Evolutionary conservation across 495 filamentous ascomycete species (phyloP), one percentile per base, ranked within the genome.

Genomic region (Penicillium pulvis): DNA sequence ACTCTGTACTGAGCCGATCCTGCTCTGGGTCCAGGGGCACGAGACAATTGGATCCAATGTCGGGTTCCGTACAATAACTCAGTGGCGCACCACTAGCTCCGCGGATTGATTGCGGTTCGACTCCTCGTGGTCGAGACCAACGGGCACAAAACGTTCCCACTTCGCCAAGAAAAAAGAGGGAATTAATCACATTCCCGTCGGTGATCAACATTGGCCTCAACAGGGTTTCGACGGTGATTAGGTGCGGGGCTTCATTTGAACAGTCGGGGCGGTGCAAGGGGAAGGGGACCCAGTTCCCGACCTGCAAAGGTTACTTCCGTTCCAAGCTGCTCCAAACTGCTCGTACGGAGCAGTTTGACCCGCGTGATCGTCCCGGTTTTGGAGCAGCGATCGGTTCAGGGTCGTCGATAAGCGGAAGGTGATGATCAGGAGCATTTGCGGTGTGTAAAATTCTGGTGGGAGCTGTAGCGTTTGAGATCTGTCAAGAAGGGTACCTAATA

Each of bases 101-200:
- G 43, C 54, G 55, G 57, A 60, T 63, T 63, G 60, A 62, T 63
- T 60, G 62, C n/a, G 42, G 23, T 57, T 51, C 36, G 30, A 23
- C n/a, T 23, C 24, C 52, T 46, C 48, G 36, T 61, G 62, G 61
- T 66, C 55, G 66, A 66, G 63, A 61, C 63, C 61, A 23, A 23
- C 20, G 20, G 3, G 28, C 4, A 7, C 28, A 1, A 28, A 35
- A 30, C 31, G 49, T 52, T 44, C 23, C 36, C 35, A 23, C 19
- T 41, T 19, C 24, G 66, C 49, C 63, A 63, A 66, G 54, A 43
- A 54, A 20, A 16, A 10, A 42, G 11, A 14, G 12, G 6, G 17
- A 23, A 26, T 36, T 10, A 41, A 41, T 28, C 36, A 16, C 39
- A 20, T 23, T 30, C 51, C 31, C 39, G 7, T 39, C 2, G 53